Percentiles rank a stretch among this genome's conserved stretches.
Evolutionary conservation across 371 early-diverging fungal genomes (phyloP).

Genomic region (Smittium culicis): DNA sequence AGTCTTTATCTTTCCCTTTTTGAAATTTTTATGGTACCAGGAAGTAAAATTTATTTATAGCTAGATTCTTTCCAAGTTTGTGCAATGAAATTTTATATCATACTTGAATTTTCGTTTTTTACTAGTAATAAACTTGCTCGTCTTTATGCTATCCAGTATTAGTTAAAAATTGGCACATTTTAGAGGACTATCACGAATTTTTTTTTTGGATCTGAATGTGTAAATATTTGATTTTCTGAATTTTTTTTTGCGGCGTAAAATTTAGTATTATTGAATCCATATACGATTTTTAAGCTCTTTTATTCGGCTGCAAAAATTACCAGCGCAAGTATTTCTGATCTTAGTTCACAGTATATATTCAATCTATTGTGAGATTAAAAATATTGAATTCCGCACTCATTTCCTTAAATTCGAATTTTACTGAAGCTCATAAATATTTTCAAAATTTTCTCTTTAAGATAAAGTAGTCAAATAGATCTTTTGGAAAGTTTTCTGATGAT

Average conservation of each 20-base stretch:
- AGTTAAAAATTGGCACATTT: background rate
- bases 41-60: background rate
- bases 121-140: background rate
- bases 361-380: background rate
- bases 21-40: background rate
- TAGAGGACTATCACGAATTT: background rate
- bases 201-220: background rate
- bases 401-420: background rate
- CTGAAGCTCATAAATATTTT: background rate
- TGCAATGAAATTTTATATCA: background rate
- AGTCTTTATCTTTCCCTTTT: background rate
- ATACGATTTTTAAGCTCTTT: background rate
- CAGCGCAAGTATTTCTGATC: background rate
- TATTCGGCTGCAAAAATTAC: background rate
- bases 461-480: background rate
- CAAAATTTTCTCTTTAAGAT: background rate
- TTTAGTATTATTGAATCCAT: background rate
- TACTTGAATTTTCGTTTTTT: background rate
- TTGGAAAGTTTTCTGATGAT: background rate
- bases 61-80: background rate
- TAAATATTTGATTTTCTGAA: background rate
- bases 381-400: background rate
- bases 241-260: background rate
- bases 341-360: background rate
- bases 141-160: background rate